Evolutionary conservation across 2,329 filamentous ascomycete species (phyloP).

Genomic region (Metarhizium anisopliae): DNA sequence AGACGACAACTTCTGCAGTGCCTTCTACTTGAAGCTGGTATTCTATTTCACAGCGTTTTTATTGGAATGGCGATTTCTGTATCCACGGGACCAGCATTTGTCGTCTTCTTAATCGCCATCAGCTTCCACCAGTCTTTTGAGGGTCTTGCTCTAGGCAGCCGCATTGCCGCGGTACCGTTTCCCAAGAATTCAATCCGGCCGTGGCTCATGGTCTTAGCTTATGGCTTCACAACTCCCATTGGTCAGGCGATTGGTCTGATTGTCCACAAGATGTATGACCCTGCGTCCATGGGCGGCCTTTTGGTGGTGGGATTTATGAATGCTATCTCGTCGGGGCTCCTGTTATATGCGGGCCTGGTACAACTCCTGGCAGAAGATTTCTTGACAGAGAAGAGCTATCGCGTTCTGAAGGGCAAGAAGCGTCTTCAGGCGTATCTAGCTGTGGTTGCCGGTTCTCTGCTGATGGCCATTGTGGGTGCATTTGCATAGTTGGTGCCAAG

Average conservation of each 20-base stretch:
- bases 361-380: slow-evolving; percentile 83
- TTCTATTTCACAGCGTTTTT: slow-evolving; percentile 77
- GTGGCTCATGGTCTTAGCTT: slow-evolving; percentile 74
- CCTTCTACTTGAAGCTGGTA: slow-evolving; percentile 71
- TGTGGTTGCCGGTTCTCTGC: slow-evolving; percentile 53
- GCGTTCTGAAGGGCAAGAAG: slow-evolving; percentile 50
- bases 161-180: slow-evolving; percentile 78
- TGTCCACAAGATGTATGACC: slow-evolving; percentile 73
- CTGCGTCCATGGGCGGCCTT: slow-evolving; percentile 57
- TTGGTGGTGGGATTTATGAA: slow-evolving; percentile 84
- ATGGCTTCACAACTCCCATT: slow-evolving; percentile 68
- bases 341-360: slow-evolving; percentile 76
- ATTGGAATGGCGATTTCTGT: slow-evolving; percentile 83
- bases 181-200: slow-evolving; percentile 64
- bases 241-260: slow-evolving; percentile 76
- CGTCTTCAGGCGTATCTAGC: slow-evolving; percentile 54
- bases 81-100: slow-evolving; percentile 67
- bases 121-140: slow-evolving; percentile 85
- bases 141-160: slow-evolving; percentile 74
- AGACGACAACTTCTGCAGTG: slow-evolving; percentile 67
- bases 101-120: slow-evolving; percentile 73
- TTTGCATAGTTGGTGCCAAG: slow-evolving; percentile 44
- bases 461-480: slow-evolving; percentile 65
- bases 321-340: slow-evolving; percentile 68
- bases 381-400: slow-evolving; percentile 65